Conservation (phyloP, 768 basidiomycete genomes). For the Serendipita indica region DNA sequence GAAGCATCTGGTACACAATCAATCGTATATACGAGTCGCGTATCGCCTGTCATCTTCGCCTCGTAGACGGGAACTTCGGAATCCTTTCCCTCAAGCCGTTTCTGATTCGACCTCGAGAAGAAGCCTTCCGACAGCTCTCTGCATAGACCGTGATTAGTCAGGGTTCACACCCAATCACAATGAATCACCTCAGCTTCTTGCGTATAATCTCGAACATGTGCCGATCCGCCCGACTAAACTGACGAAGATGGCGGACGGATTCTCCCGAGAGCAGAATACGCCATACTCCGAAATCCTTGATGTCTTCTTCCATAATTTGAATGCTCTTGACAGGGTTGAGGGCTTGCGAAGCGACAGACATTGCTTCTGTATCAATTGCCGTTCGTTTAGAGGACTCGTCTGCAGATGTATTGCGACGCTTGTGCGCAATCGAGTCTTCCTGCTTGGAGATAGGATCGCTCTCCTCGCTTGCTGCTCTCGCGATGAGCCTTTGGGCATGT, state of each 20-base stretch:
- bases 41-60: constrained; percentile 47
- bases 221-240: constrained; percentile 30
- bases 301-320: constrained; percentile 34
- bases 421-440: constrained; percentile 9
- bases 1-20: constrained; percentile 31
- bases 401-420: background rate
- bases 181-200: constrained; percentile 51
- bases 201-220: constrained; percentile 39
- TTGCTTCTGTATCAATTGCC: constrained; percentile 15
- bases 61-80: constrained; percentile 46
- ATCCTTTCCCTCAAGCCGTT: constrained; percentile 33
- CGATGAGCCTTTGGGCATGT: background rate
- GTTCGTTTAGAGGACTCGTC: constrained; percentile 11
- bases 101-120: constrained; percentile 56
- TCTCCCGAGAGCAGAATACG: constrained; percentile 38
- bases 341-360: constrained; percentile 37
- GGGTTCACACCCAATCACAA: background rate
- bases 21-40: constrained; percentile 39
- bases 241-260: constrained; percentile 36
- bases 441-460: background rate
- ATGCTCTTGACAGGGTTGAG: constrained; percentile 49
- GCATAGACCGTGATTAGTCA: background rate
- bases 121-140: constrained; percentile 58
- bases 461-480: too few relatives aligned
- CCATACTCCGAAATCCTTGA: constrained; percentile 42